Conservation (phyloP, 2,329 filamentous ascomycete species). For the Ceratocystiopsis sp. region DNA sequence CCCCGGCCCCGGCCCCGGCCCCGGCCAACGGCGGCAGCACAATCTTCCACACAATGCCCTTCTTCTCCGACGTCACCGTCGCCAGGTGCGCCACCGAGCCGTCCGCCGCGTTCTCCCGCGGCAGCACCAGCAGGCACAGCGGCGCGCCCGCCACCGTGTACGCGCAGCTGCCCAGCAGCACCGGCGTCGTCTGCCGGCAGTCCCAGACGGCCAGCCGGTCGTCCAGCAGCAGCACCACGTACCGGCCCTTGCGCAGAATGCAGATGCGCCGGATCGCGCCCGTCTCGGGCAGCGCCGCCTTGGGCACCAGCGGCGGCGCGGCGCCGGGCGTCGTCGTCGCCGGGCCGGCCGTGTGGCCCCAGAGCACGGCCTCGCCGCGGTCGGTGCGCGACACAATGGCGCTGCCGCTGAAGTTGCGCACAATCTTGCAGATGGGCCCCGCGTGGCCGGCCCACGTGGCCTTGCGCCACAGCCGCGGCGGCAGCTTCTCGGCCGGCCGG, state of each 20-base stretch:
- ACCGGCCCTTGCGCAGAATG: conserved; percentile 58
- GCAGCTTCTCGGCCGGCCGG: conserved; percentile 37
- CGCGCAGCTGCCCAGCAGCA: conserved; percentile 36
- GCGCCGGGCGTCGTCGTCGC: conserved; percentile 27
- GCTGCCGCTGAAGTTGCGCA: conserved; percentile 66
- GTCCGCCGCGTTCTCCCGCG: conserved; percentile 38
- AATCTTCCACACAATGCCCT: conserved; percentile 69
- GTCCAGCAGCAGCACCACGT: conserved; percentile 65
- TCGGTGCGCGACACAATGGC: conserved; percentile 68
- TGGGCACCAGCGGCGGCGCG: conserved; percentile 22
- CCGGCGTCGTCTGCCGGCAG: conserved; percentile 42
- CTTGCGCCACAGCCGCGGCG: conserved; percentile 41
- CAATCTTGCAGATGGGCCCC: conserved; percentile 64
- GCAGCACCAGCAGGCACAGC: conserved; percentile 63
- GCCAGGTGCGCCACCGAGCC: conserved; percentile 52
- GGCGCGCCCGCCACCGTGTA: conserved; percentile 53
- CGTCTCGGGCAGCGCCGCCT: conserved; percentile 48
- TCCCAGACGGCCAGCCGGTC: conserved; percentile 64
- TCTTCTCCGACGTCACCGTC: conserved; percentile 64
- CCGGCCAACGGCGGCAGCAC: conserved; percentile 32
- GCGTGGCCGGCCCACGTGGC: conserved; percentile 75
- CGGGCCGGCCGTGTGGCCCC: conserved; percentile 46
- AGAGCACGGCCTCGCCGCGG: conserved; percentile 65
- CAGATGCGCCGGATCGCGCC: conserved; percentile 68
- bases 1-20: not conserved